Base-by-base conservation (phyloP, 257 asterid species). In the Rehmannia glutinosa region DNA sequence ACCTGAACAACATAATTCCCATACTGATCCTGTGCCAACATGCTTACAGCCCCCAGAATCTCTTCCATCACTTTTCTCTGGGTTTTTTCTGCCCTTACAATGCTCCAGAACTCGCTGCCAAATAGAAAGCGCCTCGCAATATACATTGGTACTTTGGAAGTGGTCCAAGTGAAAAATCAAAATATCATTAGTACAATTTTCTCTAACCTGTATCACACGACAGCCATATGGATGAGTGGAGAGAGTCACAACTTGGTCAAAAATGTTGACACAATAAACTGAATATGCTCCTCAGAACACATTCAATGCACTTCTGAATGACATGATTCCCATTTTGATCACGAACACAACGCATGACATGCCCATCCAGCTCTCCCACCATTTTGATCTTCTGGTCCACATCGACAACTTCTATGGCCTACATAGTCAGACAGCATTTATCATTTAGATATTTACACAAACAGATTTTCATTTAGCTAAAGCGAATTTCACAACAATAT, bases 171-270 rank as follows among this genome's bases (percentile, higher is more conserved):
- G 13, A 63, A 52, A 24, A 4, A 17, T 30, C 20, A 38, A 27
- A 58, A 35, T 20, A 15, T 20, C 8, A 21, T 50, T 19, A 25
- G 10, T 15, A 58, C 19, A 54, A 35, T 60, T 46, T 49, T 55
- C 15, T 38, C 77, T 41, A 69, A 91, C 98, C 98, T 91, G 98
- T 76, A 91, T 91, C 54, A 91, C 98, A 7, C 98, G 92, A 59
- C 98, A 91, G 77, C 98, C 98, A 79, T 91, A 91, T 52, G 98
- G 98, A 78, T 91, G 98, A 62, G 92, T 85, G 60, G 98, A 88
- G 68, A 91, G 84, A 28, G 72, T 36, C 56, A 91, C 95, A 66
- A 91, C 95, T 77, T 91, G 86, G 70, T 89, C 85, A 55, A 81
- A 69, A 91, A 91, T 72, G 96, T 83, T 27, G 94, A 82, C 68